Percentiles rank a stretch among this genome's conserved stretches.
phyloP scores from a whole-genome alignment of 2,329 filamentous ascomycete species.

The Rutstroemia sp. region DNA sequence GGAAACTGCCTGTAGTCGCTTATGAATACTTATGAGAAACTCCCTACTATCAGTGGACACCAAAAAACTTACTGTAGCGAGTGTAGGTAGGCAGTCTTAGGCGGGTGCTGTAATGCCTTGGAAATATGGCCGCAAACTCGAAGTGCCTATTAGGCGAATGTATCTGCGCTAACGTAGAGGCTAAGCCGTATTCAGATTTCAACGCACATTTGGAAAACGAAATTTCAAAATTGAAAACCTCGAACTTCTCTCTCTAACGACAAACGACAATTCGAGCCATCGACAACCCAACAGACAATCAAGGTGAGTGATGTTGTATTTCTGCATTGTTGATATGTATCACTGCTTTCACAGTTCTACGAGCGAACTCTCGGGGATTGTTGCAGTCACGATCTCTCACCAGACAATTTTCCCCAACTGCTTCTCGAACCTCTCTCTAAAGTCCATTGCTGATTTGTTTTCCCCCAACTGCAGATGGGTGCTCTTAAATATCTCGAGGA shows the following conservation, averaged over 20 bases:
- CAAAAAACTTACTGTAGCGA: too few species aligned
- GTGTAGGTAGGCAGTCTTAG: too few species aligned
- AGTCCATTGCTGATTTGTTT: not conserved
- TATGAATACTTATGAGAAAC: not conserved
- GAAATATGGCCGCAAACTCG: not conserved
- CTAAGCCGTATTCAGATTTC: not conserved
- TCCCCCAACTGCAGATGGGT: constrained; percentile 47
- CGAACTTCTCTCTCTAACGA: constrained; percentile 2
- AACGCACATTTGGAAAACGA: constrained; percentile 2
- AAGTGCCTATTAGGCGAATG: too few species aligned
- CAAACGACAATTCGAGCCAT: constrained; percentile 9
- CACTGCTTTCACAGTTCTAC: too few species aligned
- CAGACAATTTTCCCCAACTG: too few species aligned
- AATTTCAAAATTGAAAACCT: not conserved
- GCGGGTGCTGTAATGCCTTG: not conserved
- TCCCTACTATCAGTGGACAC: too few species aligned
- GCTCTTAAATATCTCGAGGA: constrained; percentile 99
- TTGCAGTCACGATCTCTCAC: too few species aligned
- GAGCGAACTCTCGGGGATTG: too few species aligned
- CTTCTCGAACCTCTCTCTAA: too few species aligned
- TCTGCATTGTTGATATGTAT: too few species aligned
- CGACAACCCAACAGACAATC: constrained; percentile 6
- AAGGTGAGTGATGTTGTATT: constrained; percentile 1
- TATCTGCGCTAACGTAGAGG: not conserved
- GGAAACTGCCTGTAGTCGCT: not conserved